Percentiles rank a stretch among this genome's conserved stretches.
Evolutionary conservation across 805 yeast genomes (phyloP).

Genomic region (Schizosaccharomyces osmophilus): DNA sequence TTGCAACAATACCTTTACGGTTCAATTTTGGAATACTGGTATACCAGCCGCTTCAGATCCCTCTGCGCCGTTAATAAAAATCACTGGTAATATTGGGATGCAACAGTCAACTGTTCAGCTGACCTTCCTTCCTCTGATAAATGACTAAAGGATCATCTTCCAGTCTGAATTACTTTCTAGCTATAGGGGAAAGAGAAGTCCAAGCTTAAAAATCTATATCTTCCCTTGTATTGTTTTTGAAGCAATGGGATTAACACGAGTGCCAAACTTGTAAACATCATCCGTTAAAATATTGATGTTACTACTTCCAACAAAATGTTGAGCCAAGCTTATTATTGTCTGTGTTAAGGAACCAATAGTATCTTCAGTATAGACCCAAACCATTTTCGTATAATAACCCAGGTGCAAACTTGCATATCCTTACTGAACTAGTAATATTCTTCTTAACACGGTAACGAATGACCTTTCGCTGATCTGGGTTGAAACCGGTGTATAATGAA

Average conservation of each 20-base stretch:
- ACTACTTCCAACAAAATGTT: conserved; percentile 80
- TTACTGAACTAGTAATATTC: conserved; percentile 39
- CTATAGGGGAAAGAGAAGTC: conserved; percentile 56
- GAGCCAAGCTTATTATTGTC: conserved; percentile 84
- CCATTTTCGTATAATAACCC: conserved; percentile 64
- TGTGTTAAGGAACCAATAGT: conserved; percentile 75
- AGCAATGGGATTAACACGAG: too few relatives aligned
- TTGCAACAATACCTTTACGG: conserved; percentile 58
- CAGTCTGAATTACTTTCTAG: conserved; percentile 52
- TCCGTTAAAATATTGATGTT: conserved; percentile 68
- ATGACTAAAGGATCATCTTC: conserved; percentile 54
- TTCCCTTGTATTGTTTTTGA: too few relatives aligned
- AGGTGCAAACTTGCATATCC: conserved; percentile 70
- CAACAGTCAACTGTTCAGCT: conserved; percentile 87
- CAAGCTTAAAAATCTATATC: too few relatives aligned
- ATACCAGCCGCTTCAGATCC: conserved; percentile 98
- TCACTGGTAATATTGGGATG: conserved; percentile 73
- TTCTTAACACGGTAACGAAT: conserved; percentile 68
- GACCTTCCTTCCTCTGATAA: conserved; percentile 78
- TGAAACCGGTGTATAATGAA: conserved; percentile 80
- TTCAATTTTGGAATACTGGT: conserved; percentile 77
- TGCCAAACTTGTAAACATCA: conserved; percentile 87
- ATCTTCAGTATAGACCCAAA: too few relatives aligned
- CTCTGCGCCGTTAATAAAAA: conserved; percentile 86
- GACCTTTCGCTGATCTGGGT: conserved; percentile 92